Base-by-base conservation (phyloP, 2,329 filamentous ascomycete species). In the Scleromitrula shiraiana region DNA sequence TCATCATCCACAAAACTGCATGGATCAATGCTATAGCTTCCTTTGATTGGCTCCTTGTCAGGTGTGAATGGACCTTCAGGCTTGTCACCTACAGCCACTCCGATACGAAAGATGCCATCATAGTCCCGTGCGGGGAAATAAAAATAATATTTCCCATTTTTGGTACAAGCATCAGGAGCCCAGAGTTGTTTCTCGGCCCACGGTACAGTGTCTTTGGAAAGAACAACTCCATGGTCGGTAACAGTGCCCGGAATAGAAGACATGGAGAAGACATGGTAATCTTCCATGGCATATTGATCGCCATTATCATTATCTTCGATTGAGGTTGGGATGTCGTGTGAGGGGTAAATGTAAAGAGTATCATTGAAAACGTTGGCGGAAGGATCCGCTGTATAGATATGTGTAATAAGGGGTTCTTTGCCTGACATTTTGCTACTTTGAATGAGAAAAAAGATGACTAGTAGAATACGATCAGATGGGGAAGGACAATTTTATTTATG, bases 221-320 rank as follows among this genome's bases (percentile, higher is more conserved):
- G 75, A 12, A 76, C 83, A 41, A 85, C 72, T 59, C 85, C 85
- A 67, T 89, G 85, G 68, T 89, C 85, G 17, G 74, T 81, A 2
- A 88, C 82, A 7, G 27, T 7, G 10, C 41, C 41, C 72, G 69
- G 0, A 20, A 78, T 68, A 1, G 73, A 69, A 47, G 78, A 74
- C 50, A 78, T 66, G 23, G 68, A 70, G 66, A 89, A 82, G 64
- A 90, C 85, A 66, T 89, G 85, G 73, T 90, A 90, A 70, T 90
- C 85, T 48, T 70, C 74, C 85, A 89, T 90, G 69, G 88, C 85
- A 65, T 88, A 89, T 64, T 89, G 85, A 68, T 88, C 85, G 62
- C 85, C 85, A 73, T 88, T 88, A 73, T 89, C 85, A 69, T 90
- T 89, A 72, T 84, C 82, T 49, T 76, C 50, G 64, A 88, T 85